Percentiles rank a stretch among this genome's conserved stretches.
These are phyloP conservation scores for Anethum foeniculum DNA, from an alignment of 140 eudicot species.

Conservation along the genomic window DNA sequence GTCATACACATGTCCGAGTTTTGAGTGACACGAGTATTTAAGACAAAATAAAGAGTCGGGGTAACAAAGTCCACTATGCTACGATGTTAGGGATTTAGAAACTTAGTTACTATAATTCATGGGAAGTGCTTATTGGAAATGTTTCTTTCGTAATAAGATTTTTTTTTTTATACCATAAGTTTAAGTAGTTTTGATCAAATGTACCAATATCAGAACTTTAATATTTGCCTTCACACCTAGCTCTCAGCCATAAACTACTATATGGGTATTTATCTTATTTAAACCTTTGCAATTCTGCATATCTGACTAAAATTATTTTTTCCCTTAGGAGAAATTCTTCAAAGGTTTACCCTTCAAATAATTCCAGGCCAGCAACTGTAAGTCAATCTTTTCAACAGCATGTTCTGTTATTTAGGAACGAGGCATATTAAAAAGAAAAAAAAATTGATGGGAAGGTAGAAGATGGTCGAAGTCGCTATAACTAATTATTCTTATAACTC, in stretches of 20 bases:
- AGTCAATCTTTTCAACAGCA: conserved; percentile 12
- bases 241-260: neutral
- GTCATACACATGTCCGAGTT: neutral
- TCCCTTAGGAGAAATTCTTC: conserved; percentile 26
- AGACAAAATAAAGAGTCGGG: neutral
- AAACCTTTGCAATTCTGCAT: neutral
- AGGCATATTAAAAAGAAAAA: neutral
- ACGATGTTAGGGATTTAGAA: neutral
- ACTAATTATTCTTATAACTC: neutral
- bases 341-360: conserved; percentile 23
- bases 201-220: neutral
- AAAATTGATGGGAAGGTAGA: neutral
- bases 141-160: neutral
- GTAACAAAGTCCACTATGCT: neutral
- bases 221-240: neutral
- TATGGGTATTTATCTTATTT: neutral
- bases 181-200: neutral
- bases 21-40: neutral
- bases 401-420: neutral
- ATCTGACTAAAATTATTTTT: neutral
- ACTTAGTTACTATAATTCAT: neutral
- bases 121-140: neutral
- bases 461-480: neutral
- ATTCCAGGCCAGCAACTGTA: conserved; percentile 30
- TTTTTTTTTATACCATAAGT: neutral